Evolutionary conservation across 169 alveolate species (phyloP).

Genomic region (Plasmodium fragile): DNA sequence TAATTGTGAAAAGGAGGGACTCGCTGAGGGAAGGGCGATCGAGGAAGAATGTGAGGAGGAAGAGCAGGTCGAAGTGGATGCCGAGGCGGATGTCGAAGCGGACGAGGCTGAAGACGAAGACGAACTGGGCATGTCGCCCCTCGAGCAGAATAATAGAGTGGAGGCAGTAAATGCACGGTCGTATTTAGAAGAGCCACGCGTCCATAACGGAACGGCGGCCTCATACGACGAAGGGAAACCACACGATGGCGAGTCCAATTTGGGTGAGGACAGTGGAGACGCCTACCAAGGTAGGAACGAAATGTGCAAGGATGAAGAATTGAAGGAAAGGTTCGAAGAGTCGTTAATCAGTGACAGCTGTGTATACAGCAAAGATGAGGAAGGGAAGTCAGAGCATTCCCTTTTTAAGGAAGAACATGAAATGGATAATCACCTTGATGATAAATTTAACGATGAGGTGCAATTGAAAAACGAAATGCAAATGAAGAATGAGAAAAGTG

Average conservation of each 20-base stretch:
- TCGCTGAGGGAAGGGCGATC: not conserved
- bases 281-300: not conserved
- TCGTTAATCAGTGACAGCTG: not conserved
- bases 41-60: not conserved
- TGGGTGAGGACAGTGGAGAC: no score
- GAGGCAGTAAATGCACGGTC: not conserved
- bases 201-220: not conserved
- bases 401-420: conserved; percentile 17
- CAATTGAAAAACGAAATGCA: not conserved
- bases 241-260: not conserved
- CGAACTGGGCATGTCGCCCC: not conserved
- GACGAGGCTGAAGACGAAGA: not conserved
- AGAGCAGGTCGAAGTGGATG: not conserved
- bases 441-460: not conserved
- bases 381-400: conserved; percentile 7
- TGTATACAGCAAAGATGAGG: conserved; percentile 15
- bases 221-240: conserved; percentile 4
- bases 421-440: conserved; percentile 6
- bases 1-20: not conserved
- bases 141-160: not conserved
- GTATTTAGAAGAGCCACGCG: not conserved
- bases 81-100: not conserved
- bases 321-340: conserved; percentile 20
- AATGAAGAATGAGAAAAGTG: not conserved
- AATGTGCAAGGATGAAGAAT: conserved; percentile 8